Percentiles rank a stretch among this genome's conserved stretches.
Conservation (phyloP, 768 basidiomycete genomes). For the Fomitopsis serialis region DNA sequence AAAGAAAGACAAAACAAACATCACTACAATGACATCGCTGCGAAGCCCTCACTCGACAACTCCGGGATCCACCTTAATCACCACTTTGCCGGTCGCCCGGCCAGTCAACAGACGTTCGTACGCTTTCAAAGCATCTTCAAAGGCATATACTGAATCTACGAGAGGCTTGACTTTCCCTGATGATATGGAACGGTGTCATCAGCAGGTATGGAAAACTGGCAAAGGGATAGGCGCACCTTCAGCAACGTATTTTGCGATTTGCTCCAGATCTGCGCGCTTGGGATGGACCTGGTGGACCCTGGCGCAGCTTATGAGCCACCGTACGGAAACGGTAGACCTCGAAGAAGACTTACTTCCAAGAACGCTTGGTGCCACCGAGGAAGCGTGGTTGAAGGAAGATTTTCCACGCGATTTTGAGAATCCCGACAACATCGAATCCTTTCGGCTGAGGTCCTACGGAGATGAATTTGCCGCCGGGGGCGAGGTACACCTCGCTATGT, state of each 20-base stretch:
- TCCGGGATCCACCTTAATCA: slow-evolving; percentile 42
- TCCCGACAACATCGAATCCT: slow-evolving; percentile 21
- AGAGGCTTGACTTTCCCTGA: slow-evolving; percentile 46
- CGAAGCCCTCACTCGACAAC: slow-evolving; percentile 6
- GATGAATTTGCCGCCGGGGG: slow-evolving; percentile 46
- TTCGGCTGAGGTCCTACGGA: slow-evolving; percentile 45
- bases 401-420: slow-evolving; percentile 26
- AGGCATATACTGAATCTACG: slow-evolving; percentile 55
- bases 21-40: no score
- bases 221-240: slow-evolving; percentile 12
- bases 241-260: slow-evolving; percentile 20
- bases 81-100: slow-evolving; percentile 60
- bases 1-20: no score
- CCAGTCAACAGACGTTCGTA: slow-evolving; percentile 55
- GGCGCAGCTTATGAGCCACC: slow-evolving; percentile 12
- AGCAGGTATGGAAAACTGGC: neutral
- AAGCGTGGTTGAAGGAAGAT: slow-evolving; percentile 38
- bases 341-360: slow-evolving; percentile 36
- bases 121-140: slow-evolving; percentile 52
- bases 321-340: neutral
- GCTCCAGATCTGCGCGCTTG: neutral
- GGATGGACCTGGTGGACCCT: neutral
- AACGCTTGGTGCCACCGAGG: slow-evolving; percentile 47
- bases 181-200: neutral
- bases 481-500: slow-evolving; percentile 47